Evolutionary conservation across 495 filamentous ascomycete species (phyloP), one percentile per base, ranked within the genome.

Genomic region (Mytilinidion resinicola): DNA sequence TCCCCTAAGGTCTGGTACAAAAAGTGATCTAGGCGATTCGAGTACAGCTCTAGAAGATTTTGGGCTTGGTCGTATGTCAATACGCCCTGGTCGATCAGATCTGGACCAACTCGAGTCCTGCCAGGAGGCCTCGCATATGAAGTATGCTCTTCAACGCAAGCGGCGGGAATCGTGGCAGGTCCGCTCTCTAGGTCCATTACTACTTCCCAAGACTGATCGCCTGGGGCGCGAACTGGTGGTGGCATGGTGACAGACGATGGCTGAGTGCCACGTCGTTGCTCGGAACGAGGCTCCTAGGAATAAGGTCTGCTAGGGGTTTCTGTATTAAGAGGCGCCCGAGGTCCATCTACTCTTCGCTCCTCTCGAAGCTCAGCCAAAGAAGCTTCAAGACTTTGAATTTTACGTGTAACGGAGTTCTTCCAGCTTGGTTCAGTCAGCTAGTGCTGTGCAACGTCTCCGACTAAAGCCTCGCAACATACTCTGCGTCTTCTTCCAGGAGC

Each of bases 1-100:
- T 69, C 70, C 0, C 71, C 68, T 4, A 73, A 47, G n/a, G 72
- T 70, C 8, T 64, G 63, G 57, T 74, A 73, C n/a, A 72, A 42
- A 35, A 70, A 70, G 41, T 72, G 71, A 61, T 74, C 70, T n/a
- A 74, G 51, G 14, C 71, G 60, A 11, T 64, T 49, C 41, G 66
- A 58, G 49, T 74, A 73, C 33, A 63, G 61, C 37, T 73, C 67
- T 38, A 69, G 69, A 12, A 70, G 58, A 3, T 56, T 48, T 7
- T 66, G 44, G 21, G 64, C 69, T 30, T 30, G 25, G 25, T 30
- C 25, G 25, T 30, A 30, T 2, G 25, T 30, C 25, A 30, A 30
- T 6, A 30, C 25, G 25, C 25, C 25, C 25, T 30, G 25, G 25
- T 30, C 25, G 6, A 30, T 30, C 25, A 30, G 25, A 30, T 30